Evolutionary conservation across 2,329 filamentous ascomycete genomes (phyloP).

Genomic region (Tolypocladium inflatum): DNA sequence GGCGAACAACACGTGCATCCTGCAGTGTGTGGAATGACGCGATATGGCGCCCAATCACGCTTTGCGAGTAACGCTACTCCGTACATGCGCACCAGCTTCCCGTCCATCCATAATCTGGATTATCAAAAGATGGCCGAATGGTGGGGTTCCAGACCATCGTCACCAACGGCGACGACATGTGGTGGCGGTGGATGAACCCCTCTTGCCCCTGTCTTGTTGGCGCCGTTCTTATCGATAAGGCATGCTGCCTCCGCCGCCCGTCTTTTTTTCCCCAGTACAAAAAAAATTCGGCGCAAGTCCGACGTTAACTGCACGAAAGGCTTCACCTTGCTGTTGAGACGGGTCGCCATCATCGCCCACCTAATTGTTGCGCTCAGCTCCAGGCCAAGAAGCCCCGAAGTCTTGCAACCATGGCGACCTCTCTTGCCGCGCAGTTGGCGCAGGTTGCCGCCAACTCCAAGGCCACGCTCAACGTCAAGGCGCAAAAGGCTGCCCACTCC

Average conservation of each 20-base stretch:
- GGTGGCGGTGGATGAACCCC: background rate
- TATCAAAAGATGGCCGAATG: background rate
- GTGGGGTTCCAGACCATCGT: background rate
- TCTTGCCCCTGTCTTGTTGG: background rate
- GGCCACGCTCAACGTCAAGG: constrained; percentile 83
- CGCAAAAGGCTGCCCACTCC: constrained; percentile 82
- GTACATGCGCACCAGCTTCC: background rate
- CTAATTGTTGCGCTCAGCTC: constrained; percentile 1
- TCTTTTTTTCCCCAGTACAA: constrained; percentile 8
- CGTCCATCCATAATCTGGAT: background rate
- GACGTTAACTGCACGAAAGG: background rate
- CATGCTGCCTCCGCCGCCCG: constrained; percentile 8
- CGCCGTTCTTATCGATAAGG: constrained; percentile 21
- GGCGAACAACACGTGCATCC: too few species aligned
- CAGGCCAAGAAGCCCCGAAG: constrained; percentile 8
- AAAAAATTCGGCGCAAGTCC: constrained; percentile 1
- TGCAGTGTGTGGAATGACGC: background rate
- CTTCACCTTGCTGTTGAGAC: background rate
- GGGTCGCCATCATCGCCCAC: background rate
- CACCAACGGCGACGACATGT: background rate
- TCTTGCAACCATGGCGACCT: constrained; percentile 57
- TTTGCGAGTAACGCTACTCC: too few species aligned
- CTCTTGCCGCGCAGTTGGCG: constrained; percentile 88
- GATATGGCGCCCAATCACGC: background rate
- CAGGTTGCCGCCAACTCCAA: constrained; percentile 85